Conservation (phyloP, 805 yeast genomes). For the Metschnikowia matae region DNA sequence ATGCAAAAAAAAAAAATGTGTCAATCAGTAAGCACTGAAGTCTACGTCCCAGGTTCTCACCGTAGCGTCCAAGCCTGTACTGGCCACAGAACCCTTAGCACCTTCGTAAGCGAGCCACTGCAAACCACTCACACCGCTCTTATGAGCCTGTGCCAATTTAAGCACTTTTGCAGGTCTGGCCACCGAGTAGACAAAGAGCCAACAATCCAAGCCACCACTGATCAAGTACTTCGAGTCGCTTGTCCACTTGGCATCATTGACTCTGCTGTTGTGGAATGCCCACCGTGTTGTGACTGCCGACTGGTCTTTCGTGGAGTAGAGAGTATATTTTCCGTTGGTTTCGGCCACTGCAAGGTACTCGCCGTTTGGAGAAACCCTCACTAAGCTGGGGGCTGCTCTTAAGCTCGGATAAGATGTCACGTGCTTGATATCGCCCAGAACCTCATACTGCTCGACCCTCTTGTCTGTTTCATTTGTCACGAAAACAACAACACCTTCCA, state of each 20-base stretch:
- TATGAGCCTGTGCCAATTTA: constrained; percentile 76
- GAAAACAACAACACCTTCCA: constrained; percentile 20
- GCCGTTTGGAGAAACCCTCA: constrained; percentile 69
- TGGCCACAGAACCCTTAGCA: constrained; percentile 42
- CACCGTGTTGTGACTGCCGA: constrained; percentile 77
- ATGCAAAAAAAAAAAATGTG: no score
- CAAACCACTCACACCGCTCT: constrained; percentile 77
- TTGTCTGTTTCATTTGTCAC: constrained; percentile 30
- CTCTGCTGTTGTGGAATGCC: constrained; percentile 89
- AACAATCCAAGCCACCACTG: constrained; percentile 82
- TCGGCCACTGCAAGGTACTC: constrained; percentile 80
- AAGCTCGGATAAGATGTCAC: constrained; percentile 32
- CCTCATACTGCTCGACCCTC: constrained; percentile 26
- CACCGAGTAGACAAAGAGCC: constrained; percentile 75
- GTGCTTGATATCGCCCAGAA: constrained; percentile 39
- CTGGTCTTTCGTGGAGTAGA: constrained; percentile 54
- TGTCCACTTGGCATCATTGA: constrained; percentile 77
- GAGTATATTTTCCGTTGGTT: constrained; percentile 75
- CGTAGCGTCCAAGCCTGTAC: constrained; percentile 79
- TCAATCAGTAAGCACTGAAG: constrained; percentile 13
- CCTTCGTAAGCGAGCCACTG: constrained; percentile 55
- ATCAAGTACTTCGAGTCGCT: constrained; percentile 66
- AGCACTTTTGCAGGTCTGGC: constrained; percentile 72
- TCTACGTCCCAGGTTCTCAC: constrained; percentile 67
- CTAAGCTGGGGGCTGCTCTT: constrained; percentile 59